Percentiles rank a stretch among this genome's conserved stretches.
Evolutionary conservation across 2,329 filamentous ascomycete species (phyloP).

Genomic region (Triangularia setosa): DNA sequence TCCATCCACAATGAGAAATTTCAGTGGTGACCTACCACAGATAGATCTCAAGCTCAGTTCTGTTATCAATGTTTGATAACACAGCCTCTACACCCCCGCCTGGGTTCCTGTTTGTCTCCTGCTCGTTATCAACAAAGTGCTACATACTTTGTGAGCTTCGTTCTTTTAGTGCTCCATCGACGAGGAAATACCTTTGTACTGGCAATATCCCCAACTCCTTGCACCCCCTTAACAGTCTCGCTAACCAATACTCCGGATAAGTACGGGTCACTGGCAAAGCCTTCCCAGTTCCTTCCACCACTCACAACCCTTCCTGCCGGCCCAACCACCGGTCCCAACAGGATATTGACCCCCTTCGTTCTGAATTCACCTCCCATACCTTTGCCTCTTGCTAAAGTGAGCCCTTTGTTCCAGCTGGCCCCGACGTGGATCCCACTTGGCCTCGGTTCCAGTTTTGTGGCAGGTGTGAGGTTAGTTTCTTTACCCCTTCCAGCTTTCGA

Average conservation of each 20-base stretch:
- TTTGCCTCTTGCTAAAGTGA: conserved; percentile 63
- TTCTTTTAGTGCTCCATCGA: conserved; percentile 33
- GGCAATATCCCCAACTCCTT: conserved; percentile 70
- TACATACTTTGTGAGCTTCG: conserved; percentile 37
- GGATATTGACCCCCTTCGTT: conserved; percentile 73
- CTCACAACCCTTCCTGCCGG: conserved; percentile 58
- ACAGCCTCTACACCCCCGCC: conserved; percentile 45
- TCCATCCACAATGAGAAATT: background rate
- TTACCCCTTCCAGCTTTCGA: no score
- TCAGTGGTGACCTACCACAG: conserved; percentile 48
- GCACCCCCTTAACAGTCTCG: conserved; percentile 64
- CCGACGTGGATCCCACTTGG: conserved; percentile 40
- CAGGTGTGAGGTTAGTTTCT: no score
- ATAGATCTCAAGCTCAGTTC: conserved; percentile 60
- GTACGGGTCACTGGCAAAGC: conserved; percentile 55
- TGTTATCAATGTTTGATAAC: conserved; percentile 54
- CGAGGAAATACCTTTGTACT: conserved; percentile 40
- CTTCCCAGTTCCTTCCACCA: conserved; percentile 61
- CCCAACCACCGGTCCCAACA: conserved; percentile 72
- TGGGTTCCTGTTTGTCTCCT: conserved; percentile 68
- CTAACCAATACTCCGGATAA: conserved; percentile 46
- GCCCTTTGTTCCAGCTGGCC: conserved; percentile 64
- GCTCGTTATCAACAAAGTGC: conserved; percentile 71
- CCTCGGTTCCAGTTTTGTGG: no score
- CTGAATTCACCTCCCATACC: conserved; percentile 75